Evolutionary conservation across 208 protist species (phyloP).

Genomic region (Crithidia brevicula): DNA sequence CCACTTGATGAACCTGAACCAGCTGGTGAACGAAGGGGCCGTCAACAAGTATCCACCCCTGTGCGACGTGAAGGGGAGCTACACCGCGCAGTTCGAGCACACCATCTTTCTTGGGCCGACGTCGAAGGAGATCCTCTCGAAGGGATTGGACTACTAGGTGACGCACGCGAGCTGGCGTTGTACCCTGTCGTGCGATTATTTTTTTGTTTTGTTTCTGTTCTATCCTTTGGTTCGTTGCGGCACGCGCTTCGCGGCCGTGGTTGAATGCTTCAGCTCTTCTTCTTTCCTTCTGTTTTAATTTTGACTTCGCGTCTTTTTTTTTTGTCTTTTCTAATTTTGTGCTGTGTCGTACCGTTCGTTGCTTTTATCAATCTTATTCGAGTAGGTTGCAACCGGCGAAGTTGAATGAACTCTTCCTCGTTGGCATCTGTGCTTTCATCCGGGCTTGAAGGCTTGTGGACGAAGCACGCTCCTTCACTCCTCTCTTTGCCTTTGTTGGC

Average conservation of each 20-base stretch:
- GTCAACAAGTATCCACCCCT: constrained; percentile 97
- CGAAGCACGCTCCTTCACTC: too few relatives aligned
- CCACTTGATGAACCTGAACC: constrained; percentile 89
- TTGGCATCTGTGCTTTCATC: too few relatives aligned
- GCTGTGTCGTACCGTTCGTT: too few relatives aligned
- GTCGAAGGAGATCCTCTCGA: constrained; percentile 97
- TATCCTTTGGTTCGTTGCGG: too few relatives aligned
- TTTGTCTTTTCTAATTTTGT: constrained; percentile 7
- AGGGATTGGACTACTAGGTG: constrained; percentile 96
- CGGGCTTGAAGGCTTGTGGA: too few relatives aligned
- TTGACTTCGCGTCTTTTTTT: constrained; percentile 4
- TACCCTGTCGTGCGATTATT: too few relatives aligned
- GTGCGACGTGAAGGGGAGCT: constrained; percentile 96
- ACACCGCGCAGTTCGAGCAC: constrained; percentile 98
- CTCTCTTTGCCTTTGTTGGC: too few relatives aligned
- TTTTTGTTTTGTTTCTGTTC: constrained; percentile 23
- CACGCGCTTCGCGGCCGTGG: too few relatives aligned
- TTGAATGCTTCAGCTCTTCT: too few relatives aligned
- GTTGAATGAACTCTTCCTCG: too few relatives aligned
- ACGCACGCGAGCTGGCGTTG: neutral
- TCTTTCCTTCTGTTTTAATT: constrained; percentile 22
- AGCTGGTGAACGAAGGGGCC: constrained; percentile 87
- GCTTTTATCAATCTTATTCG: too few relatives aligned
- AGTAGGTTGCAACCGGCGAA: too few relatives aligned
- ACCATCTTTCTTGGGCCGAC: constrained; percentile 95